Evolutionary conservation across 768 basidiomycete genomes (phyloP).

Genomic region (Rhizopogon roseolus): DNA sequence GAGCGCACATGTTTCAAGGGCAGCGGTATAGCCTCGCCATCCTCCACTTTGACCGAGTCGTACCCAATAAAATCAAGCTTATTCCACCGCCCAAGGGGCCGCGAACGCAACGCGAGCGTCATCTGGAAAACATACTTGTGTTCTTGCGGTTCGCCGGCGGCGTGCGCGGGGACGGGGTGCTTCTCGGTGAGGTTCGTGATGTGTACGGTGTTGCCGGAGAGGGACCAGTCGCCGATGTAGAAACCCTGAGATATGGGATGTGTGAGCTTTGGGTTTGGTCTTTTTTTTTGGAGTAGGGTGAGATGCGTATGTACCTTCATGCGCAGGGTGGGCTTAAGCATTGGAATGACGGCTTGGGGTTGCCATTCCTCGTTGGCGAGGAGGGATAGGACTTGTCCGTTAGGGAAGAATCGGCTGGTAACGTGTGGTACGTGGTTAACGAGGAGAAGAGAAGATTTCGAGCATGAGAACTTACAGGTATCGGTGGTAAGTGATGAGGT

Average conservation of each 20-base stretch:
- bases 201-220: constrained; percentile 56
- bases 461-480: constrained; percentile 58
- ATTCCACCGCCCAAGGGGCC: constrained; percentile 78
- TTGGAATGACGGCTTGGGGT: constrained; percentile 69
- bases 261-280: not conserved
- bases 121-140: constrained; percentile 68
- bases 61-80: constrained; percentile 72
- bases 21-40: constrained; percentile 66
- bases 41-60: constrained; percentile 69
- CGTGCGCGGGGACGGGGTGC: constrained; percentile 8
- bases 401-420: constrained; percentile 77
- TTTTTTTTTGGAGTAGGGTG: not conserved
- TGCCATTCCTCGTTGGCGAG: constrained; percentile 74
- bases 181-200: constrained; percentile 61
- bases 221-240: constrained; percentile 65
- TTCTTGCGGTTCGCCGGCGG: constrained; percentile 11
- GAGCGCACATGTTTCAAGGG: constrained; percentile 78
- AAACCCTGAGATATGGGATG: constrained; percentile 49
- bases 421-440: not conserved
- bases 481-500: constrained; percentile 89
- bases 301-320: constrained; percentile 52
- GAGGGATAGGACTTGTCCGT: constrained; percentile 82
- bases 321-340: constrained; percentile 69
- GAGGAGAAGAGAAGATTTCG: not conserved
- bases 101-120: constrained; percentile 65